Percentiles rank a stretch among this genome's conserved stretches.
phyloP scores from a whole-genome alignment of 331 rosid species.

The Quercus phellos region DNA sequence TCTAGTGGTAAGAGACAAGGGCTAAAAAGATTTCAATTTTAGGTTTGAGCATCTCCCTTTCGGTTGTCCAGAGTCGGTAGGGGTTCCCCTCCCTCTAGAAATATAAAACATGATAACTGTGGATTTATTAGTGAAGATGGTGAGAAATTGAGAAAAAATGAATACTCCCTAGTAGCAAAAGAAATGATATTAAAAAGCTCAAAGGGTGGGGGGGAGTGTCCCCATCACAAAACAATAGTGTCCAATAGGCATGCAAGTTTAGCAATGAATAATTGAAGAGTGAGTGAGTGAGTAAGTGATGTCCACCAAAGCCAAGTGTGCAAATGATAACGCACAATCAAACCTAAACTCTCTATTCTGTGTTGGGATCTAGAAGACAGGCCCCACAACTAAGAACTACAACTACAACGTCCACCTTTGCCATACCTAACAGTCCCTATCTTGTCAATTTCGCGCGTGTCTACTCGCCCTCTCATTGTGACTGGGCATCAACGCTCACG shows the following conservation, averaged over 20 bases:
- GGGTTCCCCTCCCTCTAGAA: too few relatives aligned
- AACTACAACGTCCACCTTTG: neutral
- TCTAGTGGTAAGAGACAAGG: too few relatives aligned
- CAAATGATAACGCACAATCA: slow-evolving; percentile 12
- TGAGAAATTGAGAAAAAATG: neutral
- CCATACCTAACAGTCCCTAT: neutral
- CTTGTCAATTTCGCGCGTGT: neutral
- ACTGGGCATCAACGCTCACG: neutral
- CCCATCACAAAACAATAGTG: too few relatives aligned
- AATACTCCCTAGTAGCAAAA: neutral
- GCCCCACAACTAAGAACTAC: slow-evolving; percentile 18
- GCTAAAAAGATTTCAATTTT: too few relatives aligned
- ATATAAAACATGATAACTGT: too few relatives aligned
- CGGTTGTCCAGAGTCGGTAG: too few relatives aligned
- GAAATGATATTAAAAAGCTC: too few relatives aligned
- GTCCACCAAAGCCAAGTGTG: neutral
- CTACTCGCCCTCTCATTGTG: neutral
- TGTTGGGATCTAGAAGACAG: slow-evolving; percentile 65
- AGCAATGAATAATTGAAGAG: neutral
- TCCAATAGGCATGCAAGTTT: too few relatives aligned
- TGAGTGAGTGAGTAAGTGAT: neutral
- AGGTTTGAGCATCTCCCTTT: too few relatives aligned
- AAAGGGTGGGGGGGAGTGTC: too few relatives aligned
- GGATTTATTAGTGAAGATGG: too few relatives aligned
- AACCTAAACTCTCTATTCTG: slow-evolving; percentile 3